These are phyloP conservation scores for Mycogone perniciosa DNA, from an alignment of 2,329 filamentous ascomycete genomes.

Conservation along the genomic window DNA sequence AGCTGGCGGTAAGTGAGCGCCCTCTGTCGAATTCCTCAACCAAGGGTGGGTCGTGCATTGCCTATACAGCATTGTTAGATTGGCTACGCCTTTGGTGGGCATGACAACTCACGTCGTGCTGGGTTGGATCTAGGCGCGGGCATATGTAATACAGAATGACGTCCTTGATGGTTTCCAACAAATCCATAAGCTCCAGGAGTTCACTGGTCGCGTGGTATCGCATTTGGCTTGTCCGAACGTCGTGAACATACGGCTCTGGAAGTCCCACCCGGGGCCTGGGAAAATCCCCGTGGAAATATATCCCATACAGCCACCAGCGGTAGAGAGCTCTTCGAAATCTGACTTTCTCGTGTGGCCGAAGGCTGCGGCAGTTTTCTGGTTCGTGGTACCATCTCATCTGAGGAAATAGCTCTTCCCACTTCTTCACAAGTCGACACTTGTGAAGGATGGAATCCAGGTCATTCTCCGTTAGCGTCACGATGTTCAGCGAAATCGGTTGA, in stretches of 20 bases:
- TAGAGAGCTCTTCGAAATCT: constrained; percentile 46
- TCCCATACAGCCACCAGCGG: constrained; percentile 49
- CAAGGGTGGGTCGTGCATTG: constrained; percentile 15
- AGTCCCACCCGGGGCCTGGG: constrained; percentile 31
- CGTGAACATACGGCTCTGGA: constrained; percentile 34
- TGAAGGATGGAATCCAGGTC: constrained; percentile 30
- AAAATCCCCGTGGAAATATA: constrained; percentile 44
- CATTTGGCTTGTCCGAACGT: constrained; percentile 37
- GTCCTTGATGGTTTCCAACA: constrained; percentile 39
- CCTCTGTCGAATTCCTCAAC: constrained; percentile 21
- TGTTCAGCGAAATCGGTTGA: constrained; percentile 11
- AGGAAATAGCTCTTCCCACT: constrained; percentile 36
- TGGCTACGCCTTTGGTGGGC: constrained; percentile 5
- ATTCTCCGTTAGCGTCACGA: constrained; percentile 25
- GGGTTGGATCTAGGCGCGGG: constrained; percentile 36
- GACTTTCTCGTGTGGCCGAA: constrained; percentile 36
- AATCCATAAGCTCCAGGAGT: constrained; percentile 39
- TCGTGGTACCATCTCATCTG: constrained; percentile 42
- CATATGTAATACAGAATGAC: constrained; percentile 41
- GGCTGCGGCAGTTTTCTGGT: constrained; percentile 38
- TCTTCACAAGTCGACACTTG: constrained; percentile 30
- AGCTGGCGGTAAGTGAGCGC: constrained; percentile 28
- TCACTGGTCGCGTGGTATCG: constrained; percentile 38
- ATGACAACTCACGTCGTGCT: constrained; percentile 26
- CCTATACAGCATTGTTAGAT: too few species aligned